Evolutionary conservation across 768 basidiomycete species (phyloP).

Genomic region (Mycena galericulata): DNA sequence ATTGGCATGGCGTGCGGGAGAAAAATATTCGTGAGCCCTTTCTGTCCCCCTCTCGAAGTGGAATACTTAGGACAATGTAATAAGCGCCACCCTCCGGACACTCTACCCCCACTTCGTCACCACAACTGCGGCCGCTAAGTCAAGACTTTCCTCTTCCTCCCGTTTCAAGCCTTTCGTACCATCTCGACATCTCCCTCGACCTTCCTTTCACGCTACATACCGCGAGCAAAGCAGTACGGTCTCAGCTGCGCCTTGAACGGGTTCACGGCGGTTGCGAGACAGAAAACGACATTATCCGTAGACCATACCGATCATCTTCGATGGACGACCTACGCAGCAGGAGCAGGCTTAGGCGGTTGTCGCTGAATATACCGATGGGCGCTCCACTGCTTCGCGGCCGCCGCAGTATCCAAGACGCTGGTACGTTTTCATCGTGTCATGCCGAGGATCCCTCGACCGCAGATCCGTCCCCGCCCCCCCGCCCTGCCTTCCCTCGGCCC

Average conservation of each 20-base stretch:
- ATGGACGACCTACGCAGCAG: constrained; percentile 32
- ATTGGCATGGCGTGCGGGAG: constrained; percentile 53
- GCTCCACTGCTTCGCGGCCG: background rate
- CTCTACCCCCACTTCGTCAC: constrained; percentile 17
- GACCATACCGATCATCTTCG: constrained; percentile 25
- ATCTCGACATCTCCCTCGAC: constrained; percentile 28
- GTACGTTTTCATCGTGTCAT: constrained; percentile 21
- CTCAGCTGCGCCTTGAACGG: constrained; percentile 28
- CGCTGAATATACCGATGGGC: constrained; percentile 23
- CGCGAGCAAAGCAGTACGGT: constrained; percentile 33
- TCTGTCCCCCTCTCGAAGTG: constrained; percentile 8
- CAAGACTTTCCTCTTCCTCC: constrained; percentile 32
- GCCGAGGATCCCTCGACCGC: background rate
- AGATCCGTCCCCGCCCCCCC: constrained; percentile 4
- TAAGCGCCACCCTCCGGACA: too few relatives aligned
- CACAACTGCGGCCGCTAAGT: constrained; percentile 28
- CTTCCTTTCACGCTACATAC: constrained; percentile 31
- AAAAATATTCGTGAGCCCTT: constrained; percentile 27
- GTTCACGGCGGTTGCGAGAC: constrained; percentile 12
- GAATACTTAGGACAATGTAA: constrained; percentile 8
- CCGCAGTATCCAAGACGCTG: constrained; percentile 6
- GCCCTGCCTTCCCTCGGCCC: background rate
- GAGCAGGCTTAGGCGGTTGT: constrained; percentile 15
- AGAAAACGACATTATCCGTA: constrained; percentile 1
- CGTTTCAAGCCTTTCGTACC: constrained; percentile 15